Conservation (phyloP, 495 filamentous ascomycete genomes). For the Sabuloglossum arenarium region DNA sequence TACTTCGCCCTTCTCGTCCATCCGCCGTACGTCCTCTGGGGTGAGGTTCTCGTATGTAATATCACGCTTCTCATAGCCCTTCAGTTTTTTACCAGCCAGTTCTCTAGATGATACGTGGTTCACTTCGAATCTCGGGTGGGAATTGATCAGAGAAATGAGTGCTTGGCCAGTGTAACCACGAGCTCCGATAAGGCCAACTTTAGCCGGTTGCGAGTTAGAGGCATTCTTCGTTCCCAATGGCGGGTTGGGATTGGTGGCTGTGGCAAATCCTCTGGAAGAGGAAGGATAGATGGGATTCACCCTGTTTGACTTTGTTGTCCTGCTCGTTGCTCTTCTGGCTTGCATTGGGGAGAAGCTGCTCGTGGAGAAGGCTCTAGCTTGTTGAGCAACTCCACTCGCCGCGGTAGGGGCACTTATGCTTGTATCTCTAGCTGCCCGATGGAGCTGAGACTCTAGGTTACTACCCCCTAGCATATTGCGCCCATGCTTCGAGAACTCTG, state of each 20-base stretch:
- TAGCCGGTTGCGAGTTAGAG: constrained; percentile 60
- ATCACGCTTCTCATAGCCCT: constrained; percentile 83
- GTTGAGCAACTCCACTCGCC: background rate
- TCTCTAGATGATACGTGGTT: constrained; percentile 89
- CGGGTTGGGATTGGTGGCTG: constrained; percentile 88
- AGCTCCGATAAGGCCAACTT: constrained; percentile 82
- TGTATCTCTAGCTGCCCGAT: constrained; percentile 36
- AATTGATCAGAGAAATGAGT: constrained; percentile 71
- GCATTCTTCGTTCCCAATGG: constrained; percentile 87
- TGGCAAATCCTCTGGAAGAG: constrained; percentile 27
- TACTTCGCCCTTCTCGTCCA: constrained; percentile 80
- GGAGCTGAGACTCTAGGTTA: constrained; percentile 69
- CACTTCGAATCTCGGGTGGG: constrained; percentile 87
- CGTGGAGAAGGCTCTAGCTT: constrained; percentile 3
- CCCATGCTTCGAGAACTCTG: constrained; percentile 68
- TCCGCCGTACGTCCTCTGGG: constrained; percentile 72
- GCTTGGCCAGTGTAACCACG: constrained; percentile 93
- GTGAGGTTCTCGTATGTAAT: constrained; percentile 85
- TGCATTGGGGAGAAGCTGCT: background rate
- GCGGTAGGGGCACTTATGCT: background rate
- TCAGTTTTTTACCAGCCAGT: constrained; percentile 70
- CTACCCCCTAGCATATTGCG: constrained; percentile 77
- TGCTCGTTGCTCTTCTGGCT: background rate
- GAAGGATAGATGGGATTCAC: background rate
- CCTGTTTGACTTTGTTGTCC: background rate